phyloP scores from a whole-genome alignment of 1,284 basidiomycete genomes.

The Melampsora medusae region DNA sequence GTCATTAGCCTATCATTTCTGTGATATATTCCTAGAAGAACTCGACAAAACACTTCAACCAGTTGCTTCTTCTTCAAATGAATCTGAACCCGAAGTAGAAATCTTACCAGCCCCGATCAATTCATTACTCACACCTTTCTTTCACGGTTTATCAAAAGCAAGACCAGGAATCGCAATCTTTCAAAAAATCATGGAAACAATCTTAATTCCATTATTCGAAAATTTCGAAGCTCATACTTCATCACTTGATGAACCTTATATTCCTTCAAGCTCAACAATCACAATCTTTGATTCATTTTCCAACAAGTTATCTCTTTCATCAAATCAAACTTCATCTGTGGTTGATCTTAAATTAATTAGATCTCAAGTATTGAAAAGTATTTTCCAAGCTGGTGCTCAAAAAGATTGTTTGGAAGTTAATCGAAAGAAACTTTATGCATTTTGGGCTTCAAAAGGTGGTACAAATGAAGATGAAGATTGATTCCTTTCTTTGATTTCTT shows the following conservation, averaged over 20 bases:
- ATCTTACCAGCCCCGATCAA: conserved; percentile 14
- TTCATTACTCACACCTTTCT: conserved; percentile 18
- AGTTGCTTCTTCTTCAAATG: conserved; percentile 47
- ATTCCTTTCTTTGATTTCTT: neutral
- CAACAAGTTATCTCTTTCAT: neutral
- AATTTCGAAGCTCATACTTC: conserved; percentile 21
- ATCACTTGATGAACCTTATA: neutral
- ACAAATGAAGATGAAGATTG: conserved; percentile 20
- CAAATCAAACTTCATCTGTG: neutral
- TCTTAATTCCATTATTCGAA: conserved; percentile 26
- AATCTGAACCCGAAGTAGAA: neutral
- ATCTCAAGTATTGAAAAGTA: conserved; percentile 7
- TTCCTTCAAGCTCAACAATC: conserved; percentile 24
- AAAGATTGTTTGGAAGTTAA: conserved; percentile 27
- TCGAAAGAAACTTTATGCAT: conserved; percentile 29
- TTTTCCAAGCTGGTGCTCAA: conserved; percentile 37
- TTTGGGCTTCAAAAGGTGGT: conserved; percentile 20
- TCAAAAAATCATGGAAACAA: conserved; percentile 16
- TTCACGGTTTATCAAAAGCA: conserved; percentile 15
- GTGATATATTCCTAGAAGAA: conserved; percentile 87
- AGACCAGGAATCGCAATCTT: conserved; percentile 32
- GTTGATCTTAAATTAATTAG: conserved; percentile 8
- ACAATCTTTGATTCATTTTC: conserved; percentile 20
- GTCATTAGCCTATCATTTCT: conserved; percentile 77
- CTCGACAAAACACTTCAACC: conserved; percentile 68